Percentiles rank a stretch among this genome's conserved stretches.
phyloP scores from a whole-genome alignment of 108 stramenopile genomes.

The Pseudonitzschia multiseries region DNA sequence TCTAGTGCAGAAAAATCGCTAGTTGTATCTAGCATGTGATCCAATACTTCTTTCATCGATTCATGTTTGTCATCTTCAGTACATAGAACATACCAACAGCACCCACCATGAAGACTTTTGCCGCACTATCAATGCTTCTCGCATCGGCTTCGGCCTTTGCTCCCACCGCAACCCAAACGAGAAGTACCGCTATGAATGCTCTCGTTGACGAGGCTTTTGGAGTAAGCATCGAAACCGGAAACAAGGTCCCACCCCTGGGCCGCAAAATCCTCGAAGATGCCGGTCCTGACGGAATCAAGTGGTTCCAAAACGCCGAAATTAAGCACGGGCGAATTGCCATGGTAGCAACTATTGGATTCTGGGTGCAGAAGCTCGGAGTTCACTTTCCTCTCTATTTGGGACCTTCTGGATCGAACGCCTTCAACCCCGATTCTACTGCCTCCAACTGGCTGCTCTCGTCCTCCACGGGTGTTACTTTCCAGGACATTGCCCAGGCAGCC shows the following conservation, averaged over 20 bases:
- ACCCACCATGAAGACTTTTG: slow-evolving; percentile 40
- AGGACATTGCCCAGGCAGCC: slow-evolving; percentile 59
- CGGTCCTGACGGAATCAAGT: slow-evolving; percentile 63
- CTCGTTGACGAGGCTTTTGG: slow-evolving; percentile 68
- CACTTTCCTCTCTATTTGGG: slow-evolving; percentile 78
- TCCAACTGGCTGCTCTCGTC: slow-evolving; percentile 57
- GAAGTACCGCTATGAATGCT: slow-evolving; percentile 28
- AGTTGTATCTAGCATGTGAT: not conserved
- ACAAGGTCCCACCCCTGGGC: slow-evolving; percentile 77
- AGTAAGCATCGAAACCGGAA: slow-evolving; percentile 65
- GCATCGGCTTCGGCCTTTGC: slow-evolving; percentile 62
- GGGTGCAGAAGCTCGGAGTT: slow-evolving; percentile 68
- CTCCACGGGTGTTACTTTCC: slow-evolving; percentile 59
- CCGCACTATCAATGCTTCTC: slow-evolving; percentile 28
- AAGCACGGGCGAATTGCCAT: slow-evolving; percentile 80
- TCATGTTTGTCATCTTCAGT: not conserved
- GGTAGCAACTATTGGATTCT: slow-evolving; percentile 76
- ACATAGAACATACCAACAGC: not conserved
- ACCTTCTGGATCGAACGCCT: slow-evolving; percentile 66
- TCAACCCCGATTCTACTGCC: slow-evolving; percentile 55
- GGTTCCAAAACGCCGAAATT: slow-evolving; percentile 81
- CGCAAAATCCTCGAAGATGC: slow-evolving; percentile 63
- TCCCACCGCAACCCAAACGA: slow-evolving; percentile 27
- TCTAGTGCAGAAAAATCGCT: not conserved
- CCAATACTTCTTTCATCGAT: not conserved